A percentile compares a stretch with the other conserved stretches of the same genome.
phyloP scores from a whole-genome alignment of 441 rosid species.

The Oxalis stricta region DNA sequence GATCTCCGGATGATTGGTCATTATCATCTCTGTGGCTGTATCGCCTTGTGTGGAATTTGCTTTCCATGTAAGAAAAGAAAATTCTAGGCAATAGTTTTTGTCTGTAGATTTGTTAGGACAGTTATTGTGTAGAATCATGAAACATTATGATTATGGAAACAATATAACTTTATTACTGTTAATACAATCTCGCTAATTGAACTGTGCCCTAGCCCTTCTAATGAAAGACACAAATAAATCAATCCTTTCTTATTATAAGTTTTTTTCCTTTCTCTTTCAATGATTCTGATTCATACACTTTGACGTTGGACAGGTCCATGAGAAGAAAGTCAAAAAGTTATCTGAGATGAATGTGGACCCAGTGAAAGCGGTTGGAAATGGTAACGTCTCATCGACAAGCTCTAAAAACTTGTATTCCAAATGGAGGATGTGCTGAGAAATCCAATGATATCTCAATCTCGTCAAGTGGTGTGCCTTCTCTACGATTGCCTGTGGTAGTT shows the following conservation, averaged over 20 bases:
- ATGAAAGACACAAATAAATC: too few relatives aligned
- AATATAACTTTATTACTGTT: too few relatives aligned
- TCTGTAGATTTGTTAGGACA: too few relatives aligned
- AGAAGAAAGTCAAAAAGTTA: slow-evolving; percentile 27
- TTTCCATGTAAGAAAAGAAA: too few relatives aligned
- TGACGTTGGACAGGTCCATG: slow-evolving; percentile 18
- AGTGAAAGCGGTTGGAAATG: slow-evolving; percentile 18
- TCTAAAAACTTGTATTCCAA: slow-evolving; percentile 13
- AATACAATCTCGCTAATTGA: too few relatives aligned
- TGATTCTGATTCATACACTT: slow-evolving; percentile 5
- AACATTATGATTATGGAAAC: too few relatives aligned
- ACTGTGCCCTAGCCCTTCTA: too few relatives aligned
- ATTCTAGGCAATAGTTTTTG: too few relatives aligned
- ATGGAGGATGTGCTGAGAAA: slow-evolving; percentile 17
- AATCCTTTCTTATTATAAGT: not conserved
- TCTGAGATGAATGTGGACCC: slow-evolving; percentile 21
- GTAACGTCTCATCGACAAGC: slow-evolving; percentile 7
- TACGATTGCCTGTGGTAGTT: slow-evolving; percentile 27
- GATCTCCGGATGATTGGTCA: not conserved
- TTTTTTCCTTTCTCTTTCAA: not conserved
- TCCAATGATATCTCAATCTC: slow-evolving; percentile 14
- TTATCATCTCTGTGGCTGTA: not conserved
- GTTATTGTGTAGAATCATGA: too few relatives aligned
- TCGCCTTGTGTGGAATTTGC: too few relatives aligned
- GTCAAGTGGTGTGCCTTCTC: slow-evolving; percentile 16